Percentiles rank a stretch among this genome's conserved stretches.
phyloP scores from a whole-genome alignment of 2,329 filamentous ascomycete genomes.

The Alternaria sp. region DNA sequence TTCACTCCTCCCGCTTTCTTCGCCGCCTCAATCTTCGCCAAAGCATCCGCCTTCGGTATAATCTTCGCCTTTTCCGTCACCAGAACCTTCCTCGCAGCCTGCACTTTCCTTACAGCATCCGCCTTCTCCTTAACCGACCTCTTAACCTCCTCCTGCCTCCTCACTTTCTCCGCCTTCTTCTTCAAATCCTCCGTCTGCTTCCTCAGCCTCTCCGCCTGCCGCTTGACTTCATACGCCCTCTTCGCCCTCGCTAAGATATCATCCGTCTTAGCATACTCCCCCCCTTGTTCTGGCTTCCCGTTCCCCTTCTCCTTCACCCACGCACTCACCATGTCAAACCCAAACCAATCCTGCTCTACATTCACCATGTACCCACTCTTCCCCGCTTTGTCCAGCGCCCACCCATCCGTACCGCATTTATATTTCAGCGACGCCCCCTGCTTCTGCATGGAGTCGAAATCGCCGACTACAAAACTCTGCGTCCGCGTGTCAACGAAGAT shows the following conservation, averaged over 20 bases:
- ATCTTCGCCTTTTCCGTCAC: not conserved
- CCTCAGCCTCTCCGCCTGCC: not conserved
- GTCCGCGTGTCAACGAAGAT: constrained; percentile 5
- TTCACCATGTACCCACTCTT: not conserved
- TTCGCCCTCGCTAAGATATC: not conserved
- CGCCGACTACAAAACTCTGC: not conserved
- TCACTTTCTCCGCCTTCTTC: not conserved
- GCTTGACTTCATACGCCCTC: not conserved
- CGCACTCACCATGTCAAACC: not conserved
- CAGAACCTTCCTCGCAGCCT: not conserved
- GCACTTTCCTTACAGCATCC: not conserved
- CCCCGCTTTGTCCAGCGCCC: not conserved
- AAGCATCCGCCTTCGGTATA: not conserved
- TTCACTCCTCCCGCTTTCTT: not conserved
- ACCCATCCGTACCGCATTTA: not conserved
- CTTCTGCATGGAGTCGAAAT: not conserved
- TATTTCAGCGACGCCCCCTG: not conserved
- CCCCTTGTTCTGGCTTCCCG: not conserved
- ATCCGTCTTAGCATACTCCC: not conserved
- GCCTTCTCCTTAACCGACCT: not conserved
- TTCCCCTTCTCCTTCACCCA: not conserved
- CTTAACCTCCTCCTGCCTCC: not conserved
- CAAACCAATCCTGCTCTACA: constrained; percentile 3
- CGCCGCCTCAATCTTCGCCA: not conserved
- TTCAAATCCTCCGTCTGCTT: not conserved